Evolutionary conservation across 73 alveolate genomes (phyloP).

Genomic region (Stentor coeruleus): DNA sequence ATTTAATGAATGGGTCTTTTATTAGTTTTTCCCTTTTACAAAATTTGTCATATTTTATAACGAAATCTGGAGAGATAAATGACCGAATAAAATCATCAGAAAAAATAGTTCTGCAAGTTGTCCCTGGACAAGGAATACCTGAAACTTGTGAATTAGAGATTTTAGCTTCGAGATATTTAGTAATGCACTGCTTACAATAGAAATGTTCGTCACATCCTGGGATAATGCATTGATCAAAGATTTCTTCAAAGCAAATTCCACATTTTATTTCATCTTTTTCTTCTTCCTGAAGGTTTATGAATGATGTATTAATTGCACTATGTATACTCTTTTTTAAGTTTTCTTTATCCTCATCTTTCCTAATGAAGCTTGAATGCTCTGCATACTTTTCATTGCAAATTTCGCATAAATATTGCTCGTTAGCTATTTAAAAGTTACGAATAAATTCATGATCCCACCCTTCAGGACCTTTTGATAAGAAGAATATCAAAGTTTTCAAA

Average conservation of each 20-base stretch:
- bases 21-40: slow-evolving; percentile 28
- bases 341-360: too few relatives aligned
- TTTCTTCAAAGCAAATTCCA: slow-evolving; percentile 26
- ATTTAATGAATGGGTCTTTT: slow-evolving; percentile 44
- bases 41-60: slow-evolving; percentile 36
- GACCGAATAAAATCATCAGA: slow-evolving; percentile 27
- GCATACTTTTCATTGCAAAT: not conserved
- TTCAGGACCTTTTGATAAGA: slow-evolving; percentile 7
- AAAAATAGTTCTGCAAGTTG: slow-evolving; percentile 23
- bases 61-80: slow-evolving; percentile 28
- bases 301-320: too few relatives aligned
- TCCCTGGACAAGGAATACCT: slow-evolving; percentile 36
- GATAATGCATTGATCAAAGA: not conserved
- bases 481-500: not conserved
- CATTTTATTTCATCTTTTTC: too few relatives aligned
- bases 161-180: not conserved
- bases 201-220: not conserved
- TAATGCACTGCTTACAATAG: not conserved
- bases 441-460: slow-evolving; percentile 25
- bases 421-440: slow-evolving; percentile 8
- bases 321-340: too few relatives aligned
- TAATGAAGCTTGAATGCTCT: too few relatives aligned
- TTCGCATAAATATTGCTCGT: not conserved
- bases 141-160: slow-evolving; percentile 25
- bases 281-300: too few relatives aligned